Conservation (phyloP, 1,284 basidiomycete species). For the Xerocomus amazonicus region DNA sequence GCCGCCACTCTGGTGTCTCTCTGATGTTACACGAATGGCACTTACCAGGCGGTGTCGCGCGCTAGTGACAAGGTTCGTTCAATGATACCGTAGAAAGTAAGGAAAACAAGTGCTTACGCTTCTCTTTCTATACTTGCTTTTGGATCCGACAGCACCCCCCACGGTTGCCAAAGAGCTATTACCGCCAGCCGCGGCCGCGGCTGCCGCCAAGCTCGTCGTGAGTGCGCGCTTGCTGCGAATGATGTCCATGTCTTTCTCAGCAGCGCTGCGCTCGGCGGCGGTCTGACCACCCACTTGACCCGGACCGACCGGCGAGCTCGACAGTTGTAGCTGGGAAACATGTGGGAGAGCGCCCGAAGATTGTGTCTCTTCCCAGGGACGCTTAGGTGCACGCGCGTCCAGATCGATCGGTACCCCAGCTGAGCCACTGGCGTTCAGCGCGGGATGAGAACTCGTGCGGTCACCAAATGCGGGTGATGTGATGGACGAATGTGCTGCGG, state of each 20-base stretch:
- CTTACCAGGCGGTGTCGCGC: conserved; percentile 76
- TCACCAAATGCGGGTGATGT: conserved; percentile 22
- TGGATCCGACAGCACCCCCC: conserved; percentile 34
- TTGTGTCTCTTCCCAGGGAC: conserved; percentile 68
- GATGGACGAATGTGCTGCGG: conserved; percentile 19
- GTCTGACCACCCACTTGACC: conserved; percentile 22
- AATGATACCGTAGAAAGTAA: conserved; percentile 4
- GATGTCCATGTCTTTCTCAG: conserved; percentile 77
- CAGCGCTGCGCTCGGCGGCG: conserved; percentile 46
- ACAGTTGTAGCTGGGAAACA: conserved; percentile 29
- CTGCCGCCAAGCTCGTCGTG: conserved; percentile 45
- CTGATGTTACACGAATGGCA: conserved; percentile 81
- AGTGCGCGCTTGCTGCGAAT: conserved; percentile 74
- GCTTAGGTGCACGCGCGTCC: conserved; percentile 55
- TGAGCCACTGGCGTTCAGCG: conserved; percentile 15
- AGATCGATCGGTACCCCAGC: conserved; percentile 22
- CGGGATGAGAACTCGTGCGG: conserved; percentile 16
- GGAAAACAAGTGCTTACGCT: conserved; percentile 52
- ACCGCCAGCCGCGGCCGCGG: conserved; percentile 36
- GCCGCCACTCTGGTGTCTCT: conserved; percentile 81
- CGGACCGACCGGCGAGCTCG: conserved; percentile 9
- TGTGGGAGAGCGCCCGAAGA: conserved; percentile 18
- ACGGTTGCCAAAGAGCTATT: conserved; percentile 22
- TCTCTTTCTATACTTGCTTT: conserved; percentile 76
- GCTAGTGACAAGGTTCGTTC: conserved; percentile 42